Evolutionary conservation across 2,329 filamentous ascomycete species (phyloP).

Genomic region (Trichoderma koningii): DNA sequence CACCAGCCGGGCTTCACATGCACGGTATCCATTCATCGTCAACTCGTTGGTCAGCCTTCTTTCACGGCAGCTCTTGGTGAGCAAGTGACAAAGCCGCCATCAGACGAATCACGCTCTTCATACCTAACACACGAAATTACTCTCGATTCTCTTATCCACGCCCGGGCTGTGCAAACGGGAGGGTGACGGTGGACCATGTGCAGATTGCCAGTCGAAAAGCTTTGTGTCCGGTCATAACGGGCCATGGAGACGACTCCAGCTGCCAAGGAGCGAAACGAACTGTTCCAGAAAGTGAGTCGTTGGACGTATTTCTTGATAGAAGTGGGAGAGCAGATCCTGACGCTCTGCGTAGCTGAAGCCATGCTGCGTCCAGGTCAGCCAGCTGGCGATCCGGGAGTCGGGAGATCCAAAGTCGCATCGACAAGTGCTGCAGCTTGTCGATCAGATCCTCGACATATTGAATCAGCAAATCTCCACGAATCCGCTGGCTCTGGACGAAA

Average conservation of each 20-base stretch:
- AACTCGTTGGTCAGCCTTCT: background rate
- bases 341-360: slow-evolving; percentile 58
- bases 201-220: slow-evolving; percentile 14
- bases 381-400: slow-evolving; percentile 54
- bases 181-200: slow-evolving; percentile 1
- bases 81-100: background rate
- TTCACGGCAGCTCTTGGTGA: background rate
- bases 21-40: background rate
- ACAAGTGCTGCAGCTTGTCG: slow-evolving; percentile 50
- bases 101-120: no score
- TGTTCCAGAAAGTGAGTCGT: slow-evolving; percentile 42
- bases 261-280: slow-evolving; percentile 37
- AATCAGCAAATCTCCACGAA: slow-evolving; percentile 48
- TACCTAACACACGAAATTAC: background rate
- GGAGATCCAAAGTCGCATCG: slow-evolving; percentile 46
- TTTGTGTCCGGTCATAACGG: slow-evolving; percentile 13
- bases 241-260: slow-evolving; percentile 30
- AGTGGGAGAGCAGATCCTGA: slow-evolving; percentile 12
- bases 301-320: background rate
- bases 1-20: background rate
- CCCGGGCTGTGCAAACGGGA: background rate
- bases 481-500: slow-evolving; percentile 66
- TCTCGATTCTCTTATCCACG: background rate
- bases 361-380: slow-evolving; percentile 61
- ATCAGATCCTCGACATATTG: slow-evolving; percentile 51